phyloP scores from a whole-genome alignment of 2,329 filamentous ascomycete species.

The Clarireedia sp. region DNA sequence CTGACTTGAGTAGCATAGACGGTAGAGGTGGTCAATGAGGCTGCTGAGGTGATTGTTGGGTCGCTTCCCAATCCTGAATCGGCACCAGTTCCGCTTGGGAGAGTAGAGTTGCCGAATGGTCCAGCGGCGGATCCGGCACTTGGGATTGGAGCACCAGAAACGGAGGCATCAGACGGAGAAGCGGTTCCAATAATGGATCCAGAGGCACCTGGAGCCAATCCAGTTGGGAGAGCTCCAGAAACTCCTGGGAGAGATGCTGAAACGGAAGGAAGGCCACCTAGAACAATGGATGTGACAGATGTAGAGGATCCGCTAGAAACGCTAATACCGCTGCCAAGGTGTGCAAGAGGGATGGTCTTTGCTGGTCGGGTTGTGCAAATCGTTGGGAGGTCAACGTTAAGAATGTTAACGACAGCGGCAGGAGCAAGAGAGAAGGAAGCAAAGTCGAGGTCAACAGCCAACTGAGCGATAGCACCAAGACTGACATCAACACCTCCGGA shows the following conservation, averaged over 20 bases:
- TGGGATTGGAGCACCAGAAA: not conserved
- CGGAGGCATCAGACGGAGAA: no score
- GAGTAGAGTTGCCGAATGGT: not conserved
- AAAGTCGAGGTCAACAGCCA: slow-evolving; percentile 18
- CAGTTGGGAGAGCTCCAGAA: no score
- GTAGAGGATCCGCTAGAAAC: not conserved
- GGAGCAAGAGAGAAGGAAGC: slow-evolving; percentile 13
- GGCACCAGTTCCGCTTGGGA: not conserved
- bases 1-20: slow-evolving; percentile 12
- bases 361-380: not conserved
- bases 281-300: not conserved
- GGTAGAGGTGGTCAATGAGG: slow-evolving; percentile 15
- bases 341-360: not conserved
- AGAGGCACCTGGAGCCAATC: no score
- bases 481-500: slow-evolving; percentile 15
- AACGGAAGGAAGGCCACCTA: no score
- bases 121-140: not conserved
- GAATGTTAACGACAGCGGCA: slow-evolving; percentile 12
- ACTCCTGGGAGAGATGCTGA: no score
- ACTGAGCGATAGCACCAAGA: slow-evolving; percentile 19
- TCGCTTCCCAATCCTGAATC: not conserved
- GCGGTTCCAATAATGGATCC: not conserved
- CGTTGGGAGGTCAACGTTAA: slow-evolving; percentile 1
- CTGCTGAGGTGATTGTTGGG: slow-evolving; percentile 12
- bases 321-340: no score